Percentiles rank a stretch among this genome's conserved stretches.
Conservation (phyloP, 2,329 filamentous ascomycete genomes). For the Remersonia thermophila region DNA sequence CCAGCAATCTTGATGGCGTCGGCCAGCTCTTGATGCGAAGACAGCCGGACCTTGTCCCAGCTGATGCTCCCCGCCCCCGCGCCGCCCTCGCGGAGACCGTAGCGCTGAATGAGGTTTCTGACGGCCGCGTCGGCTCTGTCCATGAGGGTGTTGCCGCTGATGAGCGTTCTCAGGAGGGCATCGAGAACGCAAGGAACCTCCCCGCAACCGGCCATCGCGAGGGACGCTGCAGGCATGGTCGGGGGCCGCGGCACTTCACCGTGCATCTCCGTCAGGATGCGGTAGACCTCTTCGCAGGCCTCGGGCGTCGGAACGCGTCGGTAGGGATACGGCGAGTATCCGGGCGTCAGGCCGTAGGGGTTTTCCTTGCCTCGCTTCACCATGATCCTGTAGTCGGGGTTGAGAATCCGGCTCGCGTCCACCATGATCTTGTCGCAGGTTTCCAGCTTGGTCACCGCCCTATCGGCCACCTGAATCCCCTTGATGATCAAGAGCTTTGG, state of each 20-base stretch:
- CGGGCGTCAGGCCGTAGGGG: slow-evolving; percentile 41
- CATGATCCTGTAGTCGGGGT: slow-evolving; percentile 12
- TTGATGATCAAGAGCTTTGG: slow-evolving; percentile 10
- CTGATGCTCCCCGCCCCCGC: slow-evolving; percentile 60
- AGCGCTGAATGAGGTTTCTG: slow-evolving; percentile 48
- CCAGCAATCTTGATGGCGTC: slow-evolving; percentile 60
- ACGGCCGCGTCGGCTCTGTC: slow-evolving; percentile 51
- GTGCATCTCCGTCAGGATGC: slow-evolving; percentile 52
- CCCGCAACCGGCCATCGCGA: slow-evolving; percentile 56
- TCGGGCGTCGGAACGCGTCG: slow-evolving; percentile 51
- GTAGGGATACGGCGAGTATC: slow-evolving; percentile 54
- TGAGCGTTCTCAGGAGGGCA: slow-evolving; percentile 38
- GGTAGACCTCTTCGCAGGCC: slow-evolving; percentile 57
- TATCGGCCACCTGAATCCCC: slow-evolving; percentile 5
- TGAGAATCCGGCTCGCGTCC: slow-evolving; percentile 9
- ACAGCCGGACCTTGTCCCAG: slow-evolving; percentile 57
- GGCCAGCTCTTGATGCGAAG: slow-evolving; percentile 48
- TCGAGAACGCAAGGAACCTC: slow-evolving; percentile 44
- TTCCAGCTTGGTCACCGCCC: not conserved
- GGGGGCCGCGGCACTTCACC: slow-evolving; percentile 52
- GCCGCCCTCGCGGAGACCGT: slow-evolving; percentile 49
- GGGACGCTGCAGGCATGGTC: slow-evolving; percentile 56
- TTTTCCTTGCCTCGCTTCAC: slow-evolving; percentile 22
- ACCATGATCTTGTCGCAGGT: slow-evolving; percentile 6
- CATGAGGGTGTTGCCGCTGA: slow-evolving; percentile 40